Conservation (phyloP, 495 filamentous ascomycete species). For the Xylaria acuta region DNA sequence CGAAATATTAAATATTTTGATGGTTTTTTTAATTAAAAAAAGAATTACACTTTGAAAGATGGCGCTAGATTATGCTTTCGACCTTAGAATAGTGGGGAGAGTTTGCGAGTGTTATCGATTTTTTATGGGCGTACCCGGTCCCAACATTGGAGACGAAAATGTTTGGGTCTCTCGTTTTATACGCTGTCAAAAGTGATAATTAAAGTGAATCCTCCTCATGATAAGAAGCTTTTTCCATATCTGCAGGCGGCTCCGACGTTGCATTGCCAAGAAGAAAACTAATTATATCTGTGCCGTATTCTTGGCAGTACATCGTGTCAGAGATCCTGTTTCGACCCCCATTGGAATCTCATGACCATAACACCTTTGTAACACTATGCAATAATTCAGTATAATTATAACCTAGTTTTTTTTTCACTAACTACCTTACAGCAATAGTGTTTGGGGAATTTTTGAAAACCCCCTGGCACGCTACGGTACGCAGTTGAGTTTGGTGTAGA, state of each 20-base stretch:
- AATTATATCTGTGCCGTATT: neutral
- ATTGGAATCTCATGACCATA: neutral
- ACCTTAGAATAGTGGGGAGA: neutral
- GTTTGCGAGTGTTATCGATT: neutral
- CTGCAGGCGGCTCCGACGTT: neutral
- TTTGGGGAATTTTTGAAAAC: no score
- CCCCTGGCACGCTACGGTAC: no score
- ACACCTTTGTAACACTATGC: no score
- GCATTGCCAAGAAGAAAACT: slow-evolving; percentile 13
- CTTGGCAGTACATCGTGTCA: slow-evolving; percentile 2
- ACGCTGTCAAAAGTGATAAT: neutral
- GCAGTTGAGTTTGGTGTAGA: neutral
- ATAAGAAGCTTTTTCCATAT: neutral
- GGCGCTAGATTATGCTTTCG: neutral
- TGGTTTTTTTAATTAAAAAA: neutral
- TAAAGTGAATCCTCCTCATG: neutral
- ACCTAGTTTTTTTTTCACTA: no score
- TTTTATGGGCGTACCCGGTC: neutral
- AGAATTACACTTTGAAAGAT: neutral
- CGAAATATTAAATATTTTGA: neutral
- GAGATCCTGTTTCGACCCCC: slow-evolving; percentile 18
- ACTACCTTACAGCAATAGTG: no score
- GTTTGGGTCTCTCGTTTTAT: neutral
- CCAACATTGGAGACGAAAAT: neutral
- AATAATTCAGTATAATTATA: no score